Evolutionary conservation across 495 filamentous ascomycete genomes (phyloP).

Genomic region (Penicillium bovifimosum): DNA sequence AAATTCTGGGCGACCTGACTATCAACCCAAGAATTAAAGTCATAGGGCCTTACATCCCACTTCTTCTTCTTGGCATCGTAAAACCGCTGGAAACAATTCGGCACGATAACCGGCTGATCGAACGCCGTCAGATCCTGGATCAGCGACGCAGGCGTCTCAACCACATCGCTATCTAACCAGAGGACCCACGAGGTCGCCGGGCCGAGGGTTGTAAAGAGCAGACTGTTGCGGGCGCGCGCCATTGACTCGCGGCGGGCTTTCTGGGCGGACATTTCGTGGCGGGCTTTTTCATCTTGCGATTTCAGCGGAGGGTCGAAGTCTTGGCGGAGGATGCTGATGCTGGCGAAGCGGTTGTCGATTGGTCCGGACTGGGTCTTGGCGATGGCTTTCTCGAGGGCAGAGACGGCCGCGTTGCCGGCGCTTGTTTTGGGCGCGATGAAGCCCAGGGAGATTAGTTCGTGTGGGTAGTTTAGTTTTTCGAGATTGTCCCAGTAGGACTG

Average conservation of each 20-base stretch:
- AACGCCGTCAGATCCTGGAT: constrained; percentile 90
- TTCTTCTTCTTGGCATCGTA: constrained; percentile 63
- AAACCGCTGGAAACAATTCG: constrained; percentile 93
- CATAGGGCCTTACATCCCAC: constrained; percentile 76
- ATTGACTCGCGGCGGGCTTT: constrained; percentile 82
- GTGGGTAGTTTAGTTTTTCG: constrained; percentile 77
- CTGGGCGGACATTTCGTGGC: constrained; percentile 86
- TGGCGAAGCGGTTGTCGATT: constrained; percentile 77
- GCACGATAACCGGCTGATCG: constrained; percentile 81
- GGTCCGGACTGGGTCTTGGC: constrained; percentile 74
- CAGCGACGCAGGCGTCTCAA: constrained; percentile 78
- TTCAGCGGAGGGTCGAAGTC: constrained; percentile 81
- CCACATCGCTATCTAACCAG: constrained; percentile 89
- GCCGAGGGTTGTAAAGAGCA: constrained; percentile 95
- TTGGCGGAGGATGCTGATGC: constrained; percentile 88
- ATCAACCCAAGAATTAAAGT: constrained; percentile 97
- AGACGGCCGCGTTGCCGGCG: constrained; percentile 78
- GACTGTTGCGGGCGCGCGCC: constrained; percentile 85
- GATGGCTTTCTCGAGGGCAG: constrained; percentile 77
- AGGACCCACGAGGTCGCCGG: constrained; percentile 93
- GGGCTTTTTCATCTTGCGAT: constrained; percentile 79
- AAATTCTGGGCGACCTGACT: constrained; percentile 68
- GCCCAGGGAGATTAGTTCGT: constrained; percentile 88
- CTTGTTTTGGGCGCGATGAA: constrained; percentile 92
- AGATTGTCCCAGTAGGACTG: constrained; percentile 94